Percentiles rank a stretch among this genome's conserved stretches.
Conservation (phyloP, 352 stramenopile genomes). For the Globisporangium okanoganense region DNA sequence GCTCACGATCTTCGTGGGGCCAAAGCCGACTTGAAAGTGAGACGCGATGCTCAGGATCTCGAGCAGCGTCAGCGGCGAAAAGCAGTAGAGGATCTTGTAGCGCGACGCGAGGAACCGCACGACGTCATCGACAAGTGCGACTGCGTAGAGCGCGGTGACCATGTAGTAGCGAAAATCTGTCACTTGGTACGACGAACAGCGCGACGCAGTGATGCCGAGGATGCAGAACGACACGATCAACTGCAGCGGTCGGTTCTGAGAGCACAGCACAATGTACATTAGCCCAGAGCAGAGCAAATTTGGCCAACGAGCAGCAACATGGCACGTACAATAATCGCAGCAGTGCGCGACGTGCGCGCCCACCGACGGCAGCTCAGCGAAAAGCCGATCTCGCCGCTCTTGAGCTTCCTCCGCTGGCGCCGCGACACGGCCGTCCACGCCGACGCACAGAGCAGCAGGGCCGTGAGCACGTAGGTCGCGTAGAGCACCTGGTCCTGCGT, state of each 20-base stretch:
- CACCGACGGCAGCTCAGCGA: constrained; percentile 71
- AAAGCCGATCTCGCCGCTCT: constrained; percentile 70
- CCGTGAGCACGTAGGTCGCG: constrained; percentile 37
- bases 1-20: constrained; percentile 50
- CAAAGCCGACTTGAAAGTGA: constrained; percentile 74
- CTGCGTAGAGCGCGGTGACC: constrained; percentile 53
- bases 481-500: constrained; percentile 72
- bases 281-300: background rate
- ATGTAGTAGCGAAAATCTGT: constrained; percentile 59
- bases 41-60: constrained; percentile 71
- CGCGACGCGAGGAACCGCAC: constrained; percentile 78
- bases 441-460: constrained; percentile 41
- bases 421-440: constrained; percentile 55
- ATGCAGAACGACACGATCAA: constrained; percentile 71
- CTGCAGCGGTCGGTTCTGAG: constrained; percentile 73
- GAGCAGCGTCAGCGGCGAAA: constrained; percentile 70
- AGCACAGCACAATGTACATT: no score
- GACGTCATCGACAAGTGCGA: constrained; percentile 58
- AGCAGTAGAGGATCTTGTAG: constrained; percentile 80
- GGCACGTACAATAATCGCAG: constrained; percentile 58
- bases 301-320: background rate
- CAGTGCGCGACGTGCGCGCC: constrained; percentile 68
- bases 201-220: constrained; percentile 57
- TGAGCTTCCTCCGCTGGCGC: constrained; percentile 48
- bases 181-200: constrained; percentile 76